These are phyloP conservation scores for Leccinum sublutescens DNA, from an alignment of 768 basidiomycete genomes.

Conservation along the genomic window DNA sequence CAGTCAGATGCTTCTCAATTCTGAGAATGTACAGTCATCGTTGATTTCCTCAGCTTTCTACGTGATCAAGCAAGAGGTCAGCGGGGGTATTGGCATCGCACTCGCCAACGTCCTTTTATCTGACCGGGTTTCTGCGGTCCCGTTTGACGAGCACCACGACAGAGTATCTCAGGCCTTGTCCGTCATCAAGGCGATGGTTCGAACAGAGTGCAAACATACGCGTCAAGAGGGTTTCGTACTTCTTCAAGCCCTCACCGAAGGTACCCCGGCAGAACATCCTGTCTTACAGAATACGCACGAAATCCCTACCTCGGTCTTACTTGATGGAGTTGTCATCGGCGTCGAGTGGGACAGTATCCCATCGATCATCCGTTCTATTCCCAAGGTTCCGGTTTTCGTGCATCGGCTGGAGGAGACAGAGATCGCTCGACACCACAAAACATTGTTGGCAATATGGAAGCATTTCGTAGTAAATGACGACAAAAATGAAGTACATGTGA, in stretches of 20 bases:
- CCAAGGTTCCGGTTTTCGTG: slow-evolving; percentile 25
- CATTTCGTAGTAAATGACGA: slow-evolving; percentile 22
- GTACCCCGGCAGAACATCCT: slow-evolving; percentile 7
- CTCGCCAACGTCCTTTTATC: slow-evolving; percentile 42
- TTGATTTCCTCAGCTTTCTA: slow-evolving; percentile 38
- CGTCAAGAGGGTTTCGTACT: slow-evolving; percentile 35
- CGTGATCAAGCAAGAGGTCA: slow-evolving; percentile 47
- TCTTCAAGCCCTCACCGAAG: slow-evolving; percentile 37
- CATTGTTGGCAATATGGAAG: slow-evolving; percentile 40
- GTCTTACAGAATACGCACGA: slow-evolving; percentile 13
- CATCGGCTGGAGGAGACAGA: slow-evolving; percentile 39
- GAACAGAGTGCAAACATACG: slow-evolving; percentile 22
- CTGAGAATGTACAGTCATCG: slow-evolving; percentile 22
- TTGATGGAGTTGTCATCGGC: slow-evolving; percentile 45
- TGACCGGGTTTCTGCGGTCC: neutral
- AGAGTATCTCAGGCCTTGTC: slow-evolving; percentile 36
- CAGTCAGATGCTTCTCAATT: slow-evolving; percentile 34
- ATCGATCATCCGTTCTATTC: slow-evolving; percentile 28
- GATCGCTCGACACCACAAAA: slow-evolving; percentile 38
- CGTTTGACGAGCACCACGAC: slow-evolving; percentile 13
- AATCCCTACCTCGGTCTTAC: slow-evolving; percentile 35
- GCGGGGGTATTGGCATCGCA: slow-evolving; percentile 41
- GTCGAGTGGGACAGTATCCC: slow-evolving; percentile 26
- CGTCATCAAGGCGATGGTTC: slow-evolving; percentile 41
- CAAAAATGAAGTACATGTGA: slow-evolving; percentile 25